phyloP scores from a whole-genome alignment of 2,329 filamentous ascomycete genomes.

The Lecanicillium sp. region DNA sequence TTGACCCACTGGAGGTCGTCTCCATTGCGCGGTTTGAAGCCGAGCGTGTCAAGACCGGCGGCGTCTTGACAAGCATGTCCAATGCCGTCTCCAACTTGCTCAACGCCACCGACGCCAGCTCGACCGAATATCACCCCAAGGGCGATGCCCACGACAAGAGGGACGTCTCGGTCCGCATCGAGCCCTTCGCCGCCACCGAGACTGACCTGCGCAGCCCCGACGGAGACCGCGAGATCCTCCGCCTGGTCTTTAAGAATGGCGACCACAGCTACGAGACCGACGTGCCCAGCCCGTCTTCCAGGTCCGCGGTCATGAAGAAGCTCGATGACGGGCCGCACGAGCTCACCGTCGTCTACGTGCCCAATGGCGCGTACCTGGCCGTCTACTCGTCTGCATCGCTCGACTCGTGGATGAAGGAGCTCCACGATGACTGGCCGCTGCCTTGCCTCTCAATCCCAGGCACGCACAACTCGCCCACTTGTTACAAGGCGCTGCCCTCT shows the following conservation, averaged over 20 bases:
- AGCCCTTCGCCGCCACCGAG: slow-evolving; percentile 58
- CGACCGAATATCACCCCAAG: slow-evolving; percentile 32
- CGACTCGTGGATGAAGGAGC: slow-evolving; percentile 70
- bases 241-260: slow-evolving; percentile 64
- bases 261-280: slow-evolving; percentile 58
- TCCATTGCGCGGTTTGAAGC: slow-evolving; percentile 65
- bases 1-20: slow-evolving; percentile 64
- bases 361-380: slow-evolving; percentile 44
- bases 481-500: slow-evolving; percentile 76
- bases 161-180: slow-evolving; percentile 55
- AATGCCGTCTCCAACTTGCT: slow-evolving; percentile 35
- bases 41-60: slow-evolving; percentile 30
- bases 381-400: slow-evolving; percentile 67
- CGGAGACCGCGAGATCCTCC: slow-evolving; percentile 57
- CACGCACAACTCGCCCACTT: slow-evolving; percentile 90
- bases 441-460: slow-evolving; percentile 84
- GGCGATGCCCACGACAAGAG: slow-evolving; percentile 53
- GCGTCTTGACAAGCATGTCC: slow-evolving; percentile 38
- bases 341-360: slow-evolving; percentile 61
- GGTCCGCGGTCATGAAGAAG: slow-evolving; percentile 53
- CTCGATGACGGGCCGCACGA: slow-evolving; percentile 42
- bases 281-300: slow-evolving; percentile 53
- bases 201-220: slow-evolving; percentile 51
- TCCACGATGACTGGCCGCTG: slow-evolving; percentile 65
- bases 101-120: slow-evolving; percentile 29